Evolutionary conservation across 73 alveolate species (phyloP).

Genomic region (Durusdinium trenchii): DNA sequence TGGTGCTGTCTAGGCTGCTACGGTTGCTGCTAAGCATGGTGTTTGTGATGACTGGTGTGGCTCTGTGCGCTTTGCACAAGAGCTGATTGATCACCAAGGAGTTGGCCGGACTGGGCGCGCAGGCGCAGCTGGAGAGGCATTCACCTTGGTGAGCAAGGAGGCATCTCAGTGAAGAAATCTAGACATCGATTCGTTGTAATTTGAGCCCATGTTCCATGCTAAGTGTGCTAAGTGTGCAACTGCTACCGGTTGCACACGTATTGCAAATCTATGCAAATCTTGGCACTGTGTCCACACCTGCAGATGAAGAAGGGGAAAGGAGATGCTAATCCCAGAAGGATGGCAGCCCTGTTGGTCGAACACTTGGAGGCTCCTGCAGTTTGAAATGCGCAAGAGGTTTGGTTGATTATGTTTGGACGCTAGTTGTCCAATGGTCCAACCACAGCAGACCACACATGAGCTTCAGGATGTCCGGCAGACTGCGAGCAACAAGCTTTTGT

Average conservation of each 20-base stretch:
- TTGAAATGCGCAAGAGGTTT: background rate
- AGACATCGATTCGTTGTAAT: background rate
- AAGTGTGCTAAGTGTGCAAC: background rate
- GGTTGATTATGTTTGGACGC: background rate
- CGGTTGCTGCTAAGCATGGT: no score
- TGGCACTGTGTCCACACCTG: background rate
- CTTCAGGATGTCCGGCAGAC: slow-evolving; percentile 69
- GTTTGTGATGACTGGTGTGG: no score
- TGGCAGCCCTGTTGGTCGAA: slow-evolving; percentile 88
- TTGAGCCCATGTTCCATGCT: background rate
- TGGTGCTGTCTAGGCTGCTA: no score
- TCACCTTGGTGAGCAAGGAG: slow-evolving; percentile 97
- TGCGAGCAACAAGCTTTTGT: slow-evolving; percentile 47
- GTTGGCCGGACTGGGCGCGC: slow-evolving; percentile 99
- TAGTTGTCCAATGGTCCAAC: background rate
- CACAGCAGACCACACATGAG: background rate
- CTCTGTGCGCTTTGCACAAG: background rate
- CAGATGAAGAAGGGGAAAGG: slow-evolving; percentile 86
- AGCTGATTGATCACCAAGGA: background rate
- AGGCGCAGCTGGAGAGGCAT: slow-evolving; percentile 98
- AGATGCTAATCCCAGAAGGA: slow-evolving; percentile 66
- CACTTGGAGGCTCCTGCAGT: slow-evolving; percentile 37
- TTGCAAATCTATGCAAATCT: background rate
- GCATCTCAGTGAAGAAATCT: background rate
- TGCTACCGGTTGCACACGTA: background rate